Base-by-base conservation (phyloP, 2,329 filamentous ascomycete genomes). In the Xylariales sp. region DNA sequence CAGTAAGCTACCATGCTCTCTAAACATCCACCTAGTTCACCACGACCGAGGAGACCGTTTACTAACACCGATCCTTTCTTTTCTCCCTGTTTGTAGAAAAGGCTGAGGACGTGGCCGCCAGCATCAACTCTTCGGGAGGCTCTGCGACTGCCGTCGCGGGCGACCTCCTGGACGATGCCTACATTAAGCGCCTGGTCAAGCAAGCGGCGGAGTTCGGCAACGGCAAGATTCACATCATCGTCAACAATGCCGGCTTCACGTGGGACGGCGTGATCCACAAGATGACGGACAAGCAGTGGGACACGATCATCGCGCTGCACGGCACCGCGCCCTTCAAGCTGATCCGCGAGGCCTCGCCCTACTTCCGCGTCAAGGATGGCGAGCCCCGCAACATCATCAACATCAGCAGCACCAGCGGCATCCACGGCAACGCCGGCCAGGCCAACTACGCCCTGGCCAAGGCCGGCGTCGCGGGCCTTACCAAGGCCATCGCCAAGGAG, bases 221-320 rank as follows among this genome's bases (percentile, higher is more conserved):
- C 47, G 88, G 88, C 54, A 94, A 94, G 70, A 89, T 95, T 45
- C 85, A 95, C 61, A 85, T 93, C 57, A 83, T 95, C 40, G 85
- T 95, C 42, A 94, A 95, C 65, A 95, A 95, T 59, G 89, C 88
- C 1, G 88, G 88, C 29, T 94, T 88, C 65, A 95, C 89, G 1
- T 95, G 88, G 87, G 89, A 95, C 60, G 89, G 84, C 6, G 88
- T 94, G 27, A 88, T 94, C 49, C 87, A 94, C 72, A 94, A 93
- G 73, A 91, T 88, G 72, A 85, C 82, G 13, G 87, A 94, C 69
- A 87, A 87, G 67, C 88, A 94, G 72, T 94, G 87, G 87, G 84
- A 93, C 45, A 89, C 84, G 35, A 95, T 95, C 59, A 67, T 95
- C 20, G 79, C 83, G 16, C 72, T 95, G 33, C 89, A 95, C 72